Conservation (phyloP, 1,284 basidiomycete species). For the Fomitopsis betulina region DNA sequence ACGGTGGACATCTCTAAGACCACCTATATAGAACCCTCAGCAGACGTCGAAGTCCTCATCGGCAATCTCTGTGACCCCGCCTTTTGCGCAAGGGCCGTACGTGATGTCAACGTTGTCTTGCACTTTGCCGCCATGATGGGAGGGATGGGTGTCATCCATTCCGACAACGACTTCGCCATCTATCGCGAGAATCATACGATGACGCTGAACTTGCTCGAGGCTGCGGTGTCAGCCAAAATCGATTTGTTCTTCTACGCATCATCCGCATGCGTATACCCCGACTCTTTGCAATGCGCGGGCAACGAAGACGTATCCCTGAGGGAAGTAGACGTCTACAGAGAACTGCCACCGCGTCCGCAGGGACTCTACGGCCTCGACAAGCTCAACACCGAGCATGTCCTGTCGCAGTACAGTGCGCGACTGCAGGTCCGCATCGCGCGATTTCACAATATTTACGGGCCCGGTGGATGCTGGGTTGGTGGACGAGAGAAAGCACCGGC, state of each 20-base stretch:
- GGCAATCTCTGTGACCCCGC: conserved; percentile 44
- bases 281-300: conserved; percentile 32
- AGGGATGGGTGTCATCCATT: conserved; percentile 57
- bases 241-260: conserved; percentile 50
- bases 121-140: conserved; percentile 61
- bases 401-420: conserved; percentile 28
- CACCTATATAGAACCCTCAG: conserved; percentile 22
- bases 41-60: conserved; percentile 33
- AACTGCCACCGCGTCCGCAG: conserved; percentile 38
- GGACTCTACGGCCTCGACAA: conserved; percentile 60
- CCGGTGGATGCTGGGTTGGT: conserved; percentile 44
- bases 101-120: conserved; percentile 38
- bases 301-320: conserved; percentile 37
- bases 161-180: conserved; percentile 42
- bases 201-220: conserved; percentile 41
- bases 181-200: conserved; percentile 48
- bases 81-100: conserved; percentile 34
- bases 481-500: conserved; percentile 59
- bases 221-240: conserved; percentile 35
- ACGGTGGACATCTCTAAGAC: conserved; percentile 36
- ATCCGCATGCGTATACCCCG: conserved; percentile 56
- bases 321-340: conserved; percentile 40
- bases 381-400: conserved; percentile 43
- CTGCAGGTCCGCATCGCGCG: conserved; percentile 45
- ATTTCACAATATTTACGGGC: conserved; percentile 59